A percentile compares a stretch with the other conserved stretches of the same genome.
phyloP scores from a whole-genome alignment of 1,139 yeast genomes.

The Candida tetrigidarum region DNA sequence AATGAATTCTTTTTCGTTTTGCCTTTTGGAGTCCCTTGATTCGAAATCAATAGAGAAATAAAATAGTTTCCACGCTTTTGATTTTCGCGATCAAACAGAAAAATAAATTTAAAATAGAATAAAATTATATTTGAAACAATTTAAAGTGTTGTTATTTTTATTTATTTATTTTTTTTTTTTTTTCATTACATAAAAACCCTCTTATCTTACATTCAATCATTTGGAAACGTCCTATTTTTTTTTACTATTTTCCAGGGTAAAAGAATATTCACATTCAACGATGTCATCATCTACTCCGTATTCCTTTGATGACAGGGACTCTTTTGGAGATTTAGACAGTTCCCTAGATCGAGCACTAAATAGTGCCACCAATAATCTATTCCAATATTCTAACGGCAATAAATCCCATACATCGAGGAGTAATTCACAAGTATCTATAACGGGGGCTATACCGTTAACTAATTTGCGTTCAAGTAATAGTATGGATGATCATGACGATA shows the following conservation, averaged over 20 bases:
- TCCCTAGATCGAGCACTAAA: slow-evolving; percentile 49
- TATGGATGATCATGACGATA: slow-evolving; percentile 23
- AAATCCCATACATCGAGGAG: slow-evolving; percentile 21
- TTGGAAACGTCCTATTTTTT: not conserved
- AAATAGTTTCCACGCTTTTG: not conserved
- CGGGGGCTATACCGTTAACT: slow-evolving; percentile 36
- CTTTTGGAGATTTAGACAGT: slow-evolving; percentile 48
- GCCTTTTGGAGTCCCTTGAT: no score
- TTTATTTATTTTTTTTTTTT: no score
- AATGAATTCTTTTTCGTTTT: no score
- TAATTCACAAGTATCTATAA: slow-evolving; percentile 30
- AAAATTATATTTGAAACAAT: not conserved
- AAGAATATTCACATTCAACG: no score
- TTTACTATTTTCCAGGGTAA: no score
- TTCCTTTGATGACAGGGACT: slow-evolving; percentile 25
- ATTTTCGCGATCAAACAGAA: not conserved
- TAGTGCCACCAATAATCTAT: slow-evolving; percentile 39
- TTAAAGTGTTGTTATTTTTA: slow-evolving; percentile 3
- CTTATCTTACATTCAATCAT: not conserved
- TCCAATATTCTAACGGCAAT: slow-evolving; percentile 19
- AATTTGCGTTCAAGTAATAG: slow-evolving; percentile 19
- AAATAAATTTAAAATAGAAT: not conserved
- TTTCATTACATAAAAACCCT: no score
- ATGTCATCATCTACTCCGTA: slow-evolving; percentile 8
- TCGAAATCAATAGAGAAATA: no score